Evolutionary conservation across 2,329 filamentous ascomycete species (phyloP).

Genomic region (Colletotrichum plurivorum): DNA sequence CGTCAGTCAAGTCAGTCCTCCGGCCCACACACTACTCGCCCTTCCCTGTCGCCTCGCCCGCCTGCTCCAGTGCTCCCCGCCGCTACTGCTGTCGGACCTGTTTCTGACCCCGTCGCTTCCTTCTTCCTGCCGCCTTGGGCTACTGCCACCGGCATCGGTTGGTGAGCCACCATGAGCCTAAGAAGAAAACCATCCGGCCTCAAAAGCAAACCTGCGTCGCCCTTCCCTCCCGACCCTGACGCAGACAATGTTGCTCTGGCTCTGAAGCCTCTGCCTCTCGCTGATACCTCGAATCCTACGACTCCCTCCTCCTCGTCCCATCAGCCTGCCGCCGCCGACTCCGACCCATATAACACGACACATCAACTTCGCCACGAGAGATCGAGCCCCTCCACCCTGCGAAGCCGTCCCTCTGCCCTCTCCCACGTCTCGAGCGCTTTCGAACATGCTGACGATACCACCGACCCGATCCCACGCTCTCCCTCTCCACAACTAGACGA

Average conservation of each 20-base stretch:
- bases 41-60: constrained; percentile 33
- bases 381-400: constrained; percentile 24
- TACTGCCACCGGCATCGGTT: constrained; percentile 30
- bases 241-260: constrained; percentile 36
- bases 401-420: constrained; percentile 29
- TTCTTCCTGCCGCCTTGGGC: constrained; percentile 28
- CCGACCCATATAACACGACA: constrained; percentile 37
- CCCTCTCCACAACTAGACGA: constrained; percentile 34
- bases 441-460: constrained; percentile 41
- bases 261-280: constrained; percentile 30
- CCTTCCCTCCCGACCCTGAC: constrained; percentile 32
- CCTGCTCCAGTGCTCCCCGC: background rate
- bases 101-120: constrained; percentile 33
- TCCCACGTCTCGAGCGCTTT: constrained; percentile 21
- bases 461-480: constrained; percentile 12
- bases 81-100: constrained; percentile 26
- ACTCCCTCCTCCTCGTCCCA: constrained; percentile 26
- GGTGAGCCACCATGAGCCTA: constrained; percentile 34
- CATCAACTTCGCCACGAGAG: constrained; percentile 10
- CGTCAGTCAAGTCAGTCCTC: constrained; percentile 12
- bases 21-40: constrained; percentile 27
- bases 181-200: constrained; percentile 35
- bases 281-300: constrained; percentile 18
- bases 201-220: constrained; percentile 35
- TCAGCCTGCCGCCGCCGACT: constrained; percentile 11